Evolutionary conservation across 176 grass and related monocot genomes (phyloP).

Genomic region (Cenchrus purpureus): DNA sequence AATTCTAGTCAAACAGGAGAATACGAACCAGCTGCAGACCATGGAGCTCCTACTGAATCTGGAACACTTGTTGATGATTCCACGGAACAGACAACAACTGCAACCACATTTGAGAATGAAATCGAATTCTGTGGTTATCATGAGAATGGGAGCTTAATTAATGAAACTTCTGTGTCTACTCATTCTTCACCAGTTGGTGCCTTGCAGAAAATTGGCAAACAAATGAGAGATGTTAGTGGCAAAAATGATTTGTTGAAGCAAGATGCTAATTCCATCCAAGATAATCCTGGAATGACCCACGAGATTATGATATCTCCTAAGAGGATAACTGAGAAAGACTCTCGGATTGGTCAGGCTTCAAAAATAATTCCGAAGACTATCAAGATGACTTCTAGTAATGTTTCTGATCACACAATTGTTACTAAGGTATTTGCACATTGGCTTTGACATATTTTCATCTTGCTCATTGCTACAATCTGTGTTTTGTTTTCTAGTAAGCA

Average conservation of each 20-base stretch:
- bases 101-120: constrained; percentile 39
- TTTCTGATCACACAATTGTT: constrained; percentile 16
- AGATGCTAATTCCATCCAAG: constrained; percentile 32
- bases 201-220: constrained; percentile 41
- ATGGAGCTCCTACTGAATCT: constrained; percentile 46
- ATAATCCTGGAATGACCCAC: constrained; percentile 19
- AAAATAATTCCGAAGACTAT: constrained; percentile 53
- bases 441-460: not conserved
- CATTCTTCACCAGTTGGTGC: constrained; percentile 30
- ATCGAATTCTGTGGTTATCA: constrained; percentile 28
- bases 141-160: constrained; percentile 27
- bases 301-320: constrained; percentile 35
- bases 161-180: constrained; percentile 34
- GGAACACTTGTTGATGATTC: constrained; percentile 43
- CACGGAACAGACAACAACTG: constrained; percentile 23
- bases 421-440: constrained; percentile 56
- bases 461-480: constrained; percentile 24
- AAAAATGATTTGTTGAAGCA: constrained; percentile 35
- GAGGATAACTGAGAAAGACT: constrained; percentile 25
- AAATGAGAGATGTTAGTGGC: constrained; percentile 27
- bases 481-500: constrained; percentile 20
- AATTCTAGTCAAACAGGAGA: constrained; percentile 91
- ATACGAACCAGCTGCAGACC: constrained; percentile 49
- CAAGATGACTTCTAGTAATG: constrained; percentile 41
- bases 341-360: constrained; percentile 34